Evolutionary conservation across 176 grass and related monocot genomes (phyloP).

Genomic region (Typha latifolia): DNA sequence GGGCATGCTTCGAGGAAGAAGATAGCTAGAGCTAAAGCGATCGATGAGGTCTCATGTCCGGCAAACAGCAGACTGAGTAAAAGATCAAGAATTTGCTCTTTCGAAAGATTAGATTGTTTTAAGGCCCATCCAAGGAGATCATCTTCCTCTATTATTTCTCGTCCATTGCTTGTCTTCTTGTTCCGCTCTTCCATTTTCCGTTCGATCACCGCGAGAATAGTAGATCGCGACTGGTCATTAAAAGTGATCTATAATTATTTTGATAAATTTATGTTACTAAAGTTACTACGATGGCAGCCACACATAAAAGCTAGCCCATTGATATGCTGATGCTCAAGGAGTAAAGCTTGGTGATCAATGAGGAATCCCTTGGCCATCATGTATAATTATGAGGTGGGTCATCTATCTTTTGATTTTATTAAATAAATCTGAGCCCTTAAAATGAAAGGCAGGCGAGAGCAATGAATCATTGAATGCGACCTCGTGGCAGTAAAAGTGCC

Average conservation of each 20-base stretch:
- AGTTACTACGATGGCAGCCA: too few relatives aligned
- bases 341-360: slow-evolving; percentile 35
- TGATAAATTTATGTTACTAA: too few relatives aligned
- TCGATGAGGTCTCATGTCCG: slow-evolving; percentile 90
- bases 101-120: slow-evolving; percentile 55
- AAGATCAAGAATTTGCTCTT: slow-evolving; percentile 92
- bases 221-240: slow-evolving; percentile 45
- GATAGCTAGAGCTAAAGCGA: slow-evolving; percentile 70
- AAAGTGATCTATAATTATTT: background rate
- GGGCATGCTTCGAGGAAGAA: slow-evolving; percentile 89
- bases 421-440: slow-evolving; percentile 5
- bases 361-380: slow-evolving; percentile 33
- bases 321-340: too few relatives aligned
- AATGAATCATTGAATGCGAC: slow-evolving; percentile 16
- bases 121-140: slow-evolving; percentile 83
- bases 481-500: background rate
- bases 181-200: slow-evolving; percentile 67
- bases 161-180: slow-evolving; percentile 22
- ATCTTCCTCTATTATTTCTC: slow-evolving; percentile 40
- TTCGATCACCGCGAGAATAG: slow-evolving; percentile 80
- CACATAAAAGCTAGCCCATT: too few relatives aligned
- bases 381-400: slow-evolving; percentile 33
- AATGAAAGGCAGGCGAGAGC: slow-evolving; percentile 33
- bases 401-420: slow-evolving; percentile 20
- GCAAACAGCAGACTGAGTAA: slow-evolving; percentile 88